Evolutionary conservation across 1,284 basidiomycete species (phyloP).

Genomic region (Papiliotrema flavescens): DNA sequence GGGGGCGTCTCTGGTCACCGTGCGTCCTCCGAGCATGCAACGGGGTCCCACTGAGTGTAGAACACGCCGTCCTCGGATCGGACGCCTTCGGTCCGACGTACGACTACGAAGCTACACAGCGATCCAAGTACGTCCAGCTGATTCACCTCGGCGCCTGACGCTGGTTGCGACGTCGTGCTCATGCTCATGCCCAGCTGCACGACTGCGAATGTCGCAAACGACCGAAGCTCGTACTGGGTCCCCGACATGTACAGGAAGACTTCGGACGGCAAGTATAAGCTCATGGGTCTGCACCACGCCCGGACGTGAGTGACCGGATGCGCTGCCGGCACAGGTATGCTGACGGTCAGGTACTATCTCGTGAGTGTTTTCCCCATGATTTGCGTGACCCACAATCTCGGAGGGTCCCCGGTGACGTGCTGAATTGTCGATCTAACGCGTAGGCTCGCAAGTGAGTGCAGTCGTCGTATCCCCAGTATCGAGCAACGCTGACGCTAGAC

Average conservation of each 20-base stretch:
- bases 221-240: constrained; percentile 26
- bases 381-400: neutral
- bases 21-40: constrained; percentile 4
- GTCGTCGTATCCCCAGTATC: neutral
- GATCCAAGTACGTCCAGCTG: constrained; percentile 6
- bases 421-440: neutral
- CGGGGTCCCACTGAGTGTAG: constrained; percentile 1
- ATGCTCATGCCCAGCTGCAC: constrained; percentile 16
- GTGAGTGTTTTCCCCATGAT: neutral
- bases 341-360: neutral
- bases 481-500: neutral
- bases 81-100: constrained; percentile 11
- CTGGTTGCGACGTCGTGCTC: neutral
- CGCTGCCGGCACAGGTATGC: too few species aligned
- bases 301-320: constrained; percentile 19
- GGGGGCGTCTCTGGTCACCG: constrained; percentile 21
- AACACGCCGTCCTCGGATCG: constrained; percentile 17
- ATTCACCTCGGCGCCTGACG: neutral
- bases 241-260: constrained; percentile 23
- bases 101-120: constrained; percentile 8
- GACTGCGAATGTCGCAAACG: constrained; percentile 19
- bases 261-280: constrained; percentile 10
- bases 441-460: neutral
- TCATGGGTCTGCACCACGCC: constrained; percentile 15
- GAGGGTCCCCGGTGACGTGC: too few species aligned